phyloP scores from a whole-genome alignment of 345 rosid genomes.

The Bruguiera parviflora region DNA sequence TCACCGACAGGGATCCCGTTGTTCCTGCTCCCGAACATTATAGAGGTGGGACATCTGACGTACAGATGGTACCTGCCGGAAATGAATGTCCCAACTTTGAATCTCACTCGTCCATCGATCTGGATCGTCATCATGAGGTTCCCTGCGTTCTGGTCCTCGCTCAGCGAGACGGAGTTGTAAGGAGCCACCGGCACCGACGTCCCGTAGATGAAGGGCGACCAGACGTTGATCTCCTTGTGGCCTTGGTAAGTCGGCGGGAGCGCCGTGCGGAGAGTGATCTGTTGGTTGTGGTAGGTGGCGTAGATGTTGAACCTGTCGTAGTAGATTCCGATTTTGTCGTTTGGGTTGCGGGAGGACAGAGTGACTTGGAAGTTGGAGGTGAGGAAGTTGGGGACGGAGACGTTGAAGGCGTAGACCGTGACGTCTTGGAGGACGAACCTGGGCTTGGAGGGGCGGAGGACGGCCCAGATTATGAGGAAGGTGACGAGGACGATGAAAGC shows the following conservation, averaged over 20 bases:
- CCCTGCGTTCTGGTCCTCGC: conserved; percentile 54
- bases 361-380: conserved; percentile 82
- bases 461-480: conserved; percentile 77
- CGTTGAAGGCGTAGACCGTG: conserved; percentile 85
- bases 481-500: conserved; percentile 48
- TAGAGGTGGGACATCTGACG: conserved; percentile 57
- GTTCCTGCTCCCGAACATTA: conserved; percentile 47
- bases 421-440: conserved; percentile 82
- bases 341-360: conserved; percentile 76
- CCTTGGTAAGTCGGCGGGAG: conserved; percentile 59
- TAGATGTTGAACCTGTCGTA: conserved; percentile 73
- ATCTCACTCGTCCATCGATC: conserved; percentile 83
- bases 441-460: conserved; percentile 81
- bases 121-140: conserved; percentile 43
- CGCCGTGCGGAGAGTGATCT: conserved; percentile 62
- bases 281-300: conserved; percentile 70
- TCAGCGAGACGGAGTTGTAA: conserved; percentile 45
- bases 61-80: conserved; percentile 64
- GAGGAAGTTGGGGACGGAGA: conserved; percentile 61
- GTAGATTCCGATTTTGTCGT: conserved; percentile 75
- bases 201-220: conserved; percentile 83
- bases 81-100: conserved; percentile 65
- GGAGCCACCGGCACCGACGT: conserved; percentile 76
- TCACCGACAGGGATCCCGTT: conserved; percentile 50
- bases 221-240: conserved; percentile 58